Conservation (phyloP, 2,329 filamentous ascomycete genomes). For the Diaporthe vexans region DNA sequence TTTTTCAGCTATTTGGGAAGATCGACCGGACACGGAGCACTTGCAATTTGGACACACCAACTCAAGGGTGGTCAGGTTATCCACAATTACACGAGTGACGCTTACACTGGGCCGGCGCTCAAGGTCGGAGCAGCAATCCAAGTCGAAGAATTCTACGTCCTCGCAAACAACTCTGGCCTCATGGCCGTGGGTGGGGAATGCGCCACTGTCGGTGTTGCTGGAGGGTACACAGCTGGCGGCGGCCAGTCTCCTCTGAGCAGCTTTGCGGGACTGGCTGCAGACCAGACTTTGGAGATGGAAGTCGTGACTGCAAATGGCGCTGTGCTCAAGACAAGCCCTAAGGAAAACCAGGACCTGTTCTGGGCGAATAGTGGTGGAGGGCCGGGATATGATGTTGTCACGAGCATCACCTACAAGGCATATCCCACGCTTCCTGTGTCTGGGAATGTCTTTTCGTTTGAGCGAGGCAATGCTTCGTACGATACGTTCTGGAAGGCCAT, state of each 20-base stretch:
- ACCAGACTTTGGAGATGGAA: conserved; percentile 61
- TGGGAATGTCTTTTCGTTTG: background rate
- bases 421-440: background rate
- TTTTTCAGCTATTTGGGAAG: background rate
- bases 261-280: conserved; percentile 62
- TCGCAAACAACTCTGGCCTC: conserved; percentile 53
- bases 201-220: conserved; percentile 64
- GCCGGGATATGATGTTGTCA: background rate
- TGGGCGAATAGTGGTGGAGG: conserved; percentile 9
- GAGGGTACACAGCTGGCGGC: conserved; percentile 67
- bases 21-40: background rate
- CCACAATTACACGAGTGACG: background rate
- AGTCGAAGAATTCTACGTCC: background rate
- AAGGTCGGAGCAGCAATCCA: conserved; percentile 19
- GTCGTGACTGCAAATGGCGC: conserved; percentile 54
- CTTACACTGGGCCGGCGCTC: background rate
- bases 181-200: conserved; percentile 62
- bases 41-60: conserved; percentile 14
- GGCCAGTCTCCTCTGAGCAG: conserved; percentile 62
- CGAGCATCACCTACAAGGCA: background rate
- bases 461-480: background rate
- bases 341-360: background rate
- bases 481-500: conserved; percentile 1
- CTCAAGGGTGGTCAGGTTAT: background rate
- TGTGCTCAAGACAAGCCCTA: background rate